Conservation (phyloP, 2,329 filamentous ascomycete genomes). For the Ophidiomyces ophidiicola region DNA sequence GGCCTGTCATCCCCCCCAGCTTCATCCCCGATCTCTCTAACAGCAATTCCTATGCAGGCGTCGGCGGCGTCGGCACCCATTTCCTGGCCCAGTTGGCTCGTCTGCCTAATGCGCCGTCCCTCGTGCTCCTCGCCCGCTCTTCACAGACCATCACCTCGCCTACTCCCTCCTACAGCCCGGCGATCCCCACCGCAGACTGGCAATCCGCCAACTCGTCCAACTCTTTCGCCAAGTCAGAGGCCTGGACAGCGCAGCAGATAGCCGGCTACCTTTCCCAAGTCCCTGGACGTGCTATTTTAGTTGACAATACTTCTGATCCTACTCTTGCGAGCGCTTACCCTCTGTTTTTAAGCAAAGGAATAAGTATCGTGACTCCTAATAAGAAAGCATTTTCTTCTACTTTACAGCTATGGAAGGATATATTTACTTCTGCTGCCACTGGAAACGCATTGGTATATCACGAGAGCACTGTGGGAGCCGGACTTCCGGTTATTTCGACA, state of each 20-base stretch:
- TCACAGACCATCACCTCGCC: slow-evolving; percentile 66
- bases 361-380: slow-evolving; percentile 91
- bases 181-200: slow-evolving; percentile 46
- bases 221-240: slow-evolving; percentile 39
- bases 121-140: slow-evolving; percentile 77
- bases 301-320: slow-evolving; percentile 93
- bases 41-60: slow-evolving; percentile 44
- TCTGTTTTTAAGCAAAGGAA: slow-evolving; percentile 61
- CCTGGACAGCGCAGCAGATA: slow-evolving; percentile 54
- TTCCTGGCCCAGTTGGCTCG: slow-evolving; percentile 73
- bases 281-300: slow-evolving; percentile 65
- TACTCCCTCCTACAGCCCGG: slow-evolving; percentile 54
- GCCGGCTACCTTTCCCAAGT: slow-evolving; percentile 66
- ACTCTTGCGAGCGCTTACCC: slow-evolving; percentile 77
- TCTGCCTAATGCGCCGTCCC: slow-evolving; percentile 56
- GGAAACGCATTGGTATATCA: slow-evolving; percentile 72
- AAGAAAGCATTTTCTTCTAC: slow-evolving; percentile 92
- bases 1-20: not conserved
- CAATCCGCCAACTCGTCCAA: slow-evolving; percentile 52
- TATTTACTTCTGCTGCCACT: slow-evolving; percentile 59
- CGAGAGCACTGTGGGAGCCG: slow-evolving; percentile 87
- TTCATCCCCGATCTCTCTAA: not conserved
- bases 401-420: slow-evolving; percentile 71
- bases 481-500: slow-evolving; percentile 84
- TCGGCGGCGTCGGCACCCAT: slow-evolving; percentile 82